phyloP scores from a whole-genome alignment of 495 filamentous ascomycete genomes.

The Aspergillus nidulans region DNA sequence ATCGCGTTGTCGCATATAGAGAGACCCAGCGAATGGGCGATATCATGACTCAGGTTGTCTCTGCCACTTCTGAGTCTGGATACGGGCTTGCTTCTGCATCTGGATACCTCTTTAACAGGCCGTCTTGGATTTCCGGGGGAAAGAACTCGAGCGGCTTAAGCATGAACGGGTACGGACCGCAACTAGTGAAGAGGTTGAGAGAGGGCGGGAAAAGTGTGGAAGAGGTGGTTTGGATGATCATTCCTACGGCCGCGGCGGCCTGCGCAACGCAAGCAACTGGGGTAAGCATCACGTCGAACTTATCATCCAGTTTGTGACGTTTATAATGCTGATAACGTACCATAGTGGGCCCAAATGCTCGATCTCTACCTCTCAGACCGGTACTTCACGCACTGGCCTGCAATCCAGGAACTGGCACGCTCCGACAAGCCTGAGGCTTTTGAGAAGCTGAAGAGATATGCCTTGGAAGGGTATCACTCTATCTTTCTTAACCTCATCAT shows the following conservation, averaged over 20 bases:
- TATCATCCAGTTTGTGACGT: not conserved
- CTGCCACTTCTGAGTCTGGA: not conserved
- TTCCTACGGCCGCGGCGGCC: conserved; percentile 46
- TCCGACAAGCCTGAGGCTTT: conserved; percentile 10
- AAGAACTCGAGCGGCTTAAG: conserved; percentile 22
- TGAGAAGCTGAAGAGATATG: conserved; percentile 15
- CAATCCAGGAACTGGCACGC: conserved; percentile 42
- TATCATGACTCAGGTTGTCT: conserved; percentile 52
- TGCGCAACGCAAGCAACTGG: conserved; percentile 59
- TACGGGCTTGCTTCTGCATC: not conserved
- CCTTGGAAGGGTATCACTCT: conserved; percentile 6
- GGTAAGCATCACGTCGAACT: not conserved
- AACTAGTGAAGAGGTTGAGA: conserved; percentile 56
- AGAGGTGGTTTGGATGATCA: conserved; percentile 60
- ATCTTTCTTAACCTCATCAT: not conserved
- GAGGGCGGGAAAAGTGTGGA: conserved; percentile 51
- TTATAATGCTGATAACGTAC: not conserved
- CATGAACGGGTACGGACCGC: conserved; percentile 53
- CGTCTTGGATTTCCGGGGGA: conserved; percentile 26
- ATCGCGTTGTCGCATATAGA: conserved; percentile 49
- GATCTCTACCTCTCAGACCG: conserved; percentile 60
- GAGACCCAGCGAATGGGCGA: conserved; percentile 50
- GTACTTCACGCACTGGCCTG: conserved; percentile 41
- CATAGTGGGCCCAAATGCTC: conserved; percentile 50
- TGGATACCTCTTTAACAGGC: conserved; percentile 20